These are phyloP conservation scores for Cicer arietinum DNA, from an alignment of 306 rosid species.

Conservation along the genomic window DNA sequence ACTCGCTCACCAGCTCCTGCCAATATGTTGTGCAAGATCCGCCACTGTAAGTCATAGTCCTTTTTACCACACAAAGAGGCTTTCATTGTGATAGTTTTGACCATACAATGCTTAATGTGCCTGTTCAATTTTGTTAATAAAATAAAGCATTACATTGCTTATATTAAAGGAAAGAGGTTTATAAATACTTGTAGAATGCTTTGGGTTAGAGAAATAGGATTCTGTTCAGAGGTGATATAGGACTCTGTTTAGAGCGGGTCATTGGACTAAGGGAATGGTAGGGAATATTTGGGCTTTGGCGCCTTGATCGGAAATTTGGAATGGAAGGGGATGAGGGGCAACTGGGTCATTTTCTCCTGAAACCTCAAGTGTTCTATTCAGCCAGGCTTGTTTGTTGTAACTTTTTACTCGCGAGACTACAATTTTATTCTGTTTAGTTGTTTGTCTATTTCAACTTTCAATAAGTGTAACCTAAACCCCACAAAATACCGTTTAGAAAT, in stretches of 20 bases:
- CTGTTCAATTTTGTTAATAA: neutral
- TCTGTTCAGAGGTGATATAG: too few relatives aligned
- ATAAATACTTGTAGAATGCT: conserved; percentile 6
- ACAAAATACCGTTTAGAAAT: neutral
- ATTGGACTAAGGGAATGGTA: neutral
- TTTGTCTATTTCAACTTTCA: neutral
- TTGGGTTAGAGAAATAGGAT: neutral
- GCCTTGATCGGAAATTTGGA: neutral
- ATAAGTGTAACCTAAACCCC: neutral
- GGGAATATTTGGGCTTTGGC: conserved; percentile 14
- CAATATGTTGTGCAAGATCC: too few relatives aligned
- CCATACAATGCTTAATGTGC: neutral
- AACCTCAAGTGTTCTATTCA: neutral
- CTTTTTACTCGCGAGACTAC: too few relatives aligned
- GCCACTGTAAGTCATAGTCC: too few relatives aligned
- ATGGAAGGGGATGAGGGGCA: conserved; percentile 7
- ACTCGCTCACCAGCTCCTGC: too few relatives aligned
- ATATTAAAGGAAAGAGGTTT: neutral
- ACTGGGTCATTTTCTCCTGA: neutral
- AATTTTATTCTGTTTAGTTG: too few relatives aligned
- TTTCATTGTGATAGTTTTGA: neutral
- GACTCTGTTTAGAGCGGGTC: conserved; percentile 7
- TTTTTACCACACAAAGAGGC: neutral
- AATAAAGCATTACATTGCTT: neutral
- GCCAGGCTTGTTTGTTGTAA: neutral